Conservation (phyloP, 139 green algal species). For the Raphidocelis subcapitata region DNA sequence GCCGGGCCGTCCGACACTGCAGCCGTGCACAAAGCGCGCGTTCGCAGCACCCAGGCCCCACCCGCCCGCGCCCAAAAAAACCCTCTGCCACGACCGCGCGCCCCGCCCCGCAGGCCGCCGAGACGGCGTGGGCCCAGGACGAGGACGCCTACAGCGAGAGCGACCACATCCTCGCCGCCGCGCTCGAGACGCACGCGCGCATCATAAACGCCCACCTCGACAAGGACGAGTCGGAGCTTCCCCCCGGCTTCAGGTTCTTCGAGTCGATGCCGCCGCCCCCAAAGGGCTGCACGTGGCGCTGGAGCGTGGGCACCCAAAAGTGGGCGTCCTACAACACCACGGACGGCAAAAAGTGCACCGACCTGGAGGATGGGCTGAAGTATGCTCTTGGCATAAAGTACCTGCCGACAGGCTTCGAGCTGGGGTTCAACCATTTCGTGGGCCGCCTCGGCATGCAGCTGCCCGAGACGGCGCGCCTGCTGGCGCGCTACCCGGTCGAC, state of each 20-base stretch:
- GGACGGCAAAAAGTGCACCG: no score
- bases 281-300: neutral
- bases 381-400: neutral
- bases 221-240: conserved; percentile 1
- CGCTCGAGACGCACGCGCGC: conserved; percentile 12
- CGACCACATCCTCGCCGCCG: neutral
- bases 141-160: conserved; percentile 7
- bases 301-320: no score
- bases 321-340: no score
- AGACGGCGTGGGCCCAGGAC: neutral
- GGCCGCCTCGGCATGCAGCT: neutral
- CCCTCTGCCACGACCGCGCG: no score
- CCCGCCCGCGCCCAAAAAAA: no score
- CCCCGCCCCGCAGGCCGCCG: neutral
- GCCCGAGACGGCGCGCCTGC: neutral
- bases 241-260: conserved; percentile 8
- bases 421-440: neutral
- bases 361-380: no score
- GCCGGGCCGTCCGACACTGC: no score
- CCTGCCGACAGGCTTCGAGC: conserved; percentile 12
- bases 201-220: conserved; percentile 6
- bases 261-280: conserved; percentile 1
- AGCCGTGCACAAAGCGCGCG: no score
- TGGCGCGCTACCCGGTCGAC: neutral
- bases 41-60: no score